A percentile compares a stretch with the other conserved stretches of the same genome.
Conservation (phyloP, 2,329 filamentous ascomycete species). For the Trichoderma atroviride region DNA sequence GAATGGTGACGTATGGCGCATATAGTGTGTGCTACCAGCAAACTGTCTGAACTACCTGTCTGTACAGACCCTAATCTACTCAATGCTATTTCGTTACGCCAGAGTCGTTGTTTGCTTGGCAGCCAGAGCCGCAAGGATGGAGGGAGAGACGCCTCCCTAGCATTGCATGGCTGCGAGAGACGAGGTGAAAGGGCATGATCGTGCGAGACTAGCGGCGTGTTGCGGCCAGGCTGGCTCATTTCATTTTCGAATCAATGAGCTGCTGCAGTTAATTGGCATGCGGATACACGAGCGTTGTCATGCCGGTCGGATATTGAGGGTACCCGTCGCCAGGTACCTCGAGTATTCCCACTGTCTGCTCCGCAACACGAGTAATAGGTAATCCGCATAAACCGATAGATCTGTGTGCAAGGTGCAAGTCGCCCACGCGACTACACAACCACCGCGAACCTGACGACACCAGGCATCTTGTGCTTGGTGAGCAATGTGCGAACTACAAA, state of each 20-base stretch:
- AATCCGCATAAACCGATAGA: background rate
- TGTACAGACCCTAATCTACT: background rate
- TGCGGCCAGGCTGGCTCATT: slow-evolving; percentile 10
- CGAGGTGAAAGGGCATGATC: background rate
- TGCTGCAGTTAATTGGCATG: background rate
- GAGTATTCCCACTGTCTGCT: background rate
- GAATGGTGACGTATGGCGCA: background rate
- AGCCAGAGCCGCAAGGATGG: background rate
- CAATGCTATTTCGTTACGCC: background rate
- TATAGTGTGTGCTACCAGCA: background rate
- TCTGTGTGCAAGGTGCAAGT: background rate
- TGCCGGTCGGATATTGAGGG: slow-evolving; percentile 10
- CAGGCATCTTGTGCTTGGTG: background rate
- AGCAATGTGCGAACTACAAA: background rate
- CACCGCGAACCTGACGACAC: background rate
- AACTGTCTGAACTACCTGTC: background rate
- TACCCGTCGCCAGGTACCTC: background rate
- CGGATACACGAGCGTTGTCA: background rate
- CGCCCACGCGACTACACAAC: background rate
- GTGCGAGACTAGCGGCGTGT: slow-evolving; percentile 11
- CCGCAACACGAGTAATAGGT: background rate
- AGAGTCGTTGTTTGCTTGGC: background rate
- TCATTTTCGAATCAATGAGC: background rate
- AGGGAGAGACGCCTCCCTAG: background rate
- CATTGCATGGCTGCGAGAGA: background rate